These are phyloP conservation scores for Microsporum canis DNA, from an alignment of 2,329 filamentous ascomycete species.

Conservation along the genomic window DNA sequence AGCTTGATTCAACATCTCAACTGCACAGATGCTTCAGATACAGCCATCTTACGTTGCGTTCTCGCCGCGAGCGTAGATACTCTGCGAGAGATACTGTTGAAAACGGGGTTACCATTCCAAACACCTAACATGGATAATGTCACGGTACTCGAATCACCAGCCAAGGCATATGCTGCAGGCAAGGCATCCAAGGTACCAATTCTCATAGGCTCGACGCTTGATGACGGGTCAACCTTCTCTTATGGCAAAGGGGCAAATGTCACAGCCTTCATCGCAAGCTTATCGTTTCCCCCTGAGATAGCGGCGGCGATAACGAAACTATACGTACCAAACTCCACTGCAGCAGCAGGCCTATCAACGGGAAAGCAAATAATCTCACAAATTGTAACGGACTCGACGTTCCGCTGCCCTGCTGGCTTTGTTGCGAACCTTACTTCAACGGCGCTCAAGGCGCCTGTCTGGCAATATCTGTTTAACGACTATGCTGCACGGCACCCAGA, in stretches of 20 bases:
- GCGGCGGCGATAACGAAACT: background rate
- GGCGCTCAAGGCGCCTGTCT: slow-evolving; percentile 13
- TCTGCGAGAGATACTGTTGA: slow-evolving; percentile 17
- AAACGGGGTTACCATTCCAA: slow-evolving; percentile 22
- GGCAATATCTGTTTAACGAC: slow-evolving; percentile 31
- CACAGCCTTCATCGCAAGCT: background rate
- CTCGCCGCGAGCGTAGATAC: background rate
- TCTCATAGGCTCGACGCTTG: slow-evolving; percentile 18
- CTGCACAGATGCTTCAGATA: background rate
- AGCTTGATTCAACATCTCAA: background rate
- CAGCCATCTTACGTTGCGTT: background rate
- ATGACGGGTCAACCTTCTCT: background rate
- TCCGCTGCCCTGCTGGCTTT: slow-evolving; percentile 13
- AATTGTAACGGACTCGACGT: slow-evolving; percentile 25
- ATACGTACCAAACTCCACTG: background rate
- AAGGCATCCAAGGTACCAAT: slow-evolving; percentile 26
- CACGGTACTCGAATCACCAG: slow-evolving; percentile 22
- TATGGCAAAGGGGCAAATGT: background rate
- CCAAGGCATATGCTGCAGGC: slow-evolving; percentile 18
- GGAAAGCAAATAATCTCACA: background rate
- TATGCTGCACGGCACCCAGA: slow-evolving; percentile 24
- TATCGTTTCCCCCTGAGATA: background rate
- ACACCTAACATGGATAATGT: slow-evolving; percentile 23
- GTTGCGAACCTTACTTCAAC: background rate
- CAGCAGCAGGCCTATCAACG: background rate